Evolutionary conservation across 306 rosid genomes (phyloP), one percentile per base, ranked within the genome.

Genomic region (Castanea sativa): DNA sequence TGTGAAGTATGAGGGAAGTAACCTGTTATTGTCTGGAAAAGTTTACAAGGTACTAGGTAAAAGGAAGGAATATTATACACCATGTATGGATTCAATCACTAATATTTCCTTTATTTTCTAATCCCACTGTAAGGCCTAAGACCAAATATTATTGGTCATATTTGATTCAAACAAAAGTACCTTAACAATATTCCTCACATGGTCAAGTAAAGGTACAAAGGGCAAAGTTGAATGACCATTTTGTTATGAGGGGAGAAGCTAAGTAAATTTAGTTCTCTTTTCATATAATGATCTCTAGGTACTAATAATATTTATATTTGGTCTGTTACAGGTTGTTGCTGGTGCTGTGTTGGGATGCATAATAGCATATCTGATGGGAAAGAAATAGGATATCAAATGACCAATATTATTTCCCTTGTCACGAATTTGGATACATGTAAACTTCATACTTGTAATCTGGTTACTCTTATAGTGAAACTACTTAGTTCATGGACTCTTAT

Each of bases 321-420:
- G 76, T 32, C 49, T 73, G 68, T 30, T 69, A 18, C 89, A 94
- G 97, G 99, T 92, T 85, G 73, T 74, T 84, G 94, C 94, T 18
- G 99, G 99, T 78, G 91, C 93, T 52, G 19, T 94, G 71, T 53
- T 91, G 86, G 99, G 99, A 75, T 90, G 92, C 85, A 9, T 91
- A 73, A 74, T 94, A 69, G 95, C 97, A 12, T 84, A 74, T 80
- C 77, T 94, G 30, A 84, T 83, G 86, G 82, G 85, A 71, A 84
- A 43, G 70, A 43, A 68, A 63, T 85, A 83, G 75, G 65, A 73
- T 80, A 73, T 57, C 57, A 30, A 60, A 65, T 41, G 55, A 59
- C 57, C 72, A 2, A 71, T 83, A 70, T 52, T n/a, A 81, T 71
- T 81, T 57, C 56, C 67, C 64, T 43, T 59, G 69, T 81, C 51